phyloP scores from a whole-genome alignment of 2,329 filamentous ascomycete genomes.

The Cercospora janseana region DNA sequence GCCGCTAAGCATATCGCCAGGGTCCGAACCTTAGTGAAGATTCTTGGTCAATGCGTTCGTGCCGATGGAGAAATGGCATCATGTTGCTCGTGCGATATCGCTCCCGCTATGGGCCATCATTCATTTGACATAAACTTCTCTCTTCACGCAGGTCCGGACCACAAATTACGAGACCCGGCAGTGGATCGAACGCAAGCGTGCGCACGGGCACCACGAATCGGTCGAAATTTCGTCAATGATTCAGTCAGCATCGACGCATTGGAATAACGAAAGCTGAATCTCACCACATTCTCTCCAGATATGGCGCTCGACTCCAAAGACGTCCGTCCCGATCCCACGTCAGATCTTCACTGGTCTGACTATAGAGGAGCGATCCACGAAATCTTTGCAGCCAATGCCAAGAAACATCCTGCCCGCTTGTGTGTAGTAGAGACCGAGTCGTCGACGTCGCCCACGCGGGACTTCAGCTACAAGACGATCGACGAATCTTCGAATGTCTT shows the following conservation, averaged over 20 bases:
- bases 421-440: conserved; percentile 67
- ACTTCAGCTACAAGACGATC: conserved; percentile 83
- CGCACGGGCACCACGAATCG: not conserved
- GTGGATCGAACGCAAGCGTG: not conserved
- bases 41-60: conserved; percentile 10
- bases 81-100: conserved; percentile 15
- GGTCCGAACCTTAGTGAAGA: not conserved
- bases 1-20: not conserved
- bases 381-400: conserved; percentile 65
- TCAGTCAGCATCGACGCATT: conserved; percentile 1
- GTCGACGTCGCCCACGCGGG: conserved; percentile 39
- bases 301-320: conserved; percentile 32
- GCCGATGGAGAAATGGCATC: not conserved
- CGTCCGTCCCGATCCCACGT: conserved; percentile 61
- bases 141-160: not conserved
- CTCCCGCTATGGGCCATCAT: conserved; percentile 2
- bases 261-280: not conserved
- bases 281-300: not conserved
- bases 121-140: not conserved
- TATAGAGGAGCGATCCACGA: conserved; percentile 68
- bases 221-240: conserved; percentile 5
- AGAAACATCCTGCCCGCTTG: conserved; percentile 63
- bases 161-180: not conserved
- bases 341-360: conserved; percentile 65
- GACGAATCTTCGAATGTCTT: conserved; percentile 78